Conservation (phyloP, 2,329 filamentous ascomycete genomes). For the Fusarium praegraminearum region DNA sequence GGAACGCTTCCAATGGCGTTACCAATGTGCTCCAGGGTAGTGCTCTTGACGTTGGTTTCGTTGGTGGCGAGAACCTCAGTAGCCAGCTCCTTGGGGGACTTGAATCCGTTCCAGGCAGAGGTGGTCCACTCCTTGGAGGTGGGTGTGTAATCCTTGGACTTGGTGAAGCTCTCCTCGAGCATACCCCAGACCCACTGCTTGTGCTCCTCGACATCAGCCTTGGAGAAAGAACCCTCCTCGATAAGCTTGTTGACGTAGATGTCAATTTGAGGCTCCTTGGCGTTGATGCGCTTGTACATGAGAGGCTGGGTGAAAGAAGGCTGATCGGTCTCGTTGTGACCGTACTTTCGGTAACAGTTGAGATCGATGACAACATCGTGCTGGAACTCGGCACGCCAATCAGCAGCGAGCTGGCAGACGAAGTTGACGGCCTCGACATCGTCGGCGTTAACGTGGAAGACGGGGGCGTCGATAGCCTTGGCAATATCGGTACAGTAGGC, state of each 20-base stretch:
- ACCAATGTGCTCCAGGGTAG: conserved; percentile 84
- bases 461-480: conserved; percentile 97
- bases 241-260: conserved; percentile 93
- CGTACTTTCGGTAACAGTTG: conserved; percentile 98
- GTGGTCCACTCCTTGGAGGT: conserved; percentile 98
- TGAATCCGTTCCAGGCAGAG: conserved; percentile 99
- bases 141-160: conserved; percentile 97
- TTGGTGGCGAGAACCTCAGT: conserved; percentile 94
- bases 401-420: conserved; percentile 94
- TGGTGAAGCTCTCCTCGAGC: conserved; percentile 96
- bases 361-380: conserved; percentile 98
- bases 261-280: conserved; percentile 86
- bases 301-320: conserved; percentile 99
- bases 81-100: conserved; percentile 96
- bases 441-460: conserved; percentile 99
- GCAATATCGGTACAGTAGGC: conserved; percentile 99
- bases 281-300: conserved; percentile 98
- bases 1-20: conserved; percentile 82
- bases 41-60: conserved; percentile 81
- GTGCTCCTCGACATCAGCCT: conserved; percentile 98
- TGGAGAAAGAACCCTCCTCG: conserved; percentile 92
- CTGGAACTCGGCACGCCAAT: conserved; percentile 99
- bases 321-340: conserved; percentile 99
- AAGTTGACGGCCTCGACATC: conserved; percentile 99
- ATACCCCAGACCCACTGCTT: conserved; percentile 99